Conservation (phyloP, 2,329 filamentous ascomycete genomes). For the Coleophoma crateriformis region DNA sequence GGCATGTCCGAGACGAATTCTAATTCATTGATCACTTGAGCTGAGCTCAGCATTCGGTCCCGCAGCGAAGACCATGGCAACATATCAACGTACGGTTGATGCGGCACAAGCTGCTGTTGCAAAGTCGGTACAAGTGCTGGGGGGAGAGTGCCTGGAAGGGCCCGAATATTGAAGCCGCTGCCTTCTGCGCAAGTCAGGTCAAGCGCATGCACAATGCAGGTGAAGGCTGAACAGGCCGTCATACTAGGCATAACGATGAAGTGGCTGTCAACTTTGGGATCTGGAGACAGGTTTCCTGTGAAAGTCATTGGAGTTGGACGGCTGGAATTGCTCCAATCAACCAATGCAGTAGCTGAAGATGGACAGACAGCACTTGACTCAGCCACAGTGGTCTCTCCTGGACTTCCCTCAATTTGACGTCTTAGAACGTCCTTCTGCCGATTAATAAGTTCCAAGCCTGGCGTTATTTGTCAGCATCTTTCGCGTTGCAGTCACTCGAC, state of each 20-base stretch:
- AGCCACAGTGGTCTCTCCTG: conserved; percentile 2
- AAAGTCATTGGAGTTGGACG: not conserved
- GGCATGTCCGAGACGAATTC: conserved; percentile 12
- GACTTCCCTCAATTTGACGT: conserved; percentile 1
- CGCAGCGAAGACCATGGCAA: conserved; percentile 12
- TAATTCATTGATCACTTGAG: conserved; percentile 12
- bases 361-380: not conserved
- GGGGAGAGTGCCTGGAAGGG: conserved; percentile 7
- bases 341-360: conserved; percentile 2
- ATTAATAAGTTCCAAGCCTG: conserved; percentile 8
- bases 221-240: conserved; percentile 9
- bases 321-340: conserved; percentile 2
- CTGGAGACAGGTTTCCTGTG: not conserved
- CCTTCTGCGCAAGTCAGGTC: conserved; percentile 9
- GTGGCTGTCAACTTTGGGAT: conserved; percentile 9
- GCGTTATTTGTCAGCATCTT: conserved; percentile 1
- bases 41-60: conserved; percentile 11
- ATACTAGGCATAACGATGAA: conserved; percentile 12
- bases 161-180: conserved; percentile 11
- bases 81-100: conserved; percentile 14
- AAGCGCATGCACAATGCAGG: conserved; percentile 8
- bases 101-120: conserved; percentile 12
- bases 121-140: conserved; percentile 10
- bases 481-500: not conserved
- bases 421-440: conserved; percentile 2